Evolutionary conservation across 148 eudicot genomes (phyloP), one percentile per base, ranked within the genome.

Genomic region (Nyssa sinensis): DNA sequence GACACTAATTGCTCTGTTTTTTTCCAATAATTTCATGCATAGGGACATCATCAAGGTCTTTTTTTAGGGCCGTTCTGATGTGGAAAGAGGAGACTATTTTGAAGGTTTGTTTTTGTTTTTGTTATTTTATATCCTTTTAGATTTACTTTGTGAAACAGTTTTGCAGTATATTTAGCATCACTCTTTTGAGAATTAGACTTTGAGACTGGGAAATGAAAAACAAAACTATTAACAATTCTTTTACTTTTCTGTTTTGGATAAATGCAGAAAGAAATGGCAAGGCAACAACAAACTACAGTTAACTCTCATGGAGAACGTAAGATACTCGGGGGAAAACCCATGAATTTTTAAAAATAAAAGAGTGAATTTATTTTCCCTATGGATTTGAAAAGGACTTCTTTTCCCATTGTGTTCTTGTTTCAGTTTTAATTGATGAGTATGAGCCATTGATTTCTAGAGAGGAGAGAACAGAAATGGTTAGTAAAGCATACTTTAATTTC

Each of bases 31-130:
- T 28, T 16, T 61, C 53, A 9, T n/a, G n/a, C n/a, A 67, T 74
- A 95, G 99, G 99, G 75, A 95, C 99, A 63, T 95, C 99, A 63
- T 81, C 93, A 31, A 90, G 98, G 81, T 95, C 99, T 14, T 91
- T 95, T 39, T 81, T 75, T 29, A 95, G 81, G 86, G 99, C 85
- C 17, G 83, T 88, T 71, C 86, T 82, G 76, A 95, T 93, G 99
- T 95, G 99, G 99, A 95, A 93, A 66, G 94, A 95, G 75, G 99
- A 95, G 86, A 86, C 89, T 41, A 67, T 91, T 25, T 63, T 89
- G 74, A 90, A 89, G 90, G 99, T 95, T 66, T 29, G 77, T 77
- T 66, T 95, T 66, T 29, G 77, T 77, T 66, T 35, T 41, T 51
- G 44, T 39, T 11, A 49, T 49, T 49, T 14, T 9, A 7, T 17